Conservation (phyloP, 2,329 filamentous ascomycete species). For the Didymella exigua region DNA sequence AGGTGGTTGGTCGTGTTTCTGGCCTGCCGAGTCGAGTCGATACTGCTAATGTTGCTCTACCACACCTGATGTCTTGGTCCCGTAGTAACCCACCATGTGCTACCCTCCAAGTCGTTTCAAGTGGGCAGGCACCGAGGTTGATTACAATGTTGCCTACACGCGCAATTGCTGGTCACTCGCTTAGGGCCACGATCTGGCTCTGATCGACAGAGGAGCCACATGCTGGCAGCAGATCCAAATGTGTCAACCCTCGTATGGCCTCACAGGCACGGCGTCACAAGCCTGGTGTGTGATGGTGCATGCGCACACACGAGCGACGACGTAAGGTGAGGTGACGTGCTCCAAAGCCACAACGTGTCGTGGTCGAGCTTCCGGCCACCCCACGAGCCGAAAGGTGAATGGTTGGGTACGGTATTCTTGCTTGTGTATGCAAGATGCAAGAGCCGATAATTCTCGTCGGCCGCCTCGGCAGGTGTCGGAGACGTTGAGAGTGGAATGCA, state of each 20-base stretch:
- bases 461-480: slow-evolving; percentile 8
- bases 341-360: slow-evolving; percentile 7
- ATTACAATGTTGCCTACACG: background rate
- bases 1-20: slow-evolving; percentile 11
- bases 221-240: slow-evolving; percentile 12
- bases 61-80: slow-evolving; percentile 69
- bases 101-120: slow-evolving; percentile 84
- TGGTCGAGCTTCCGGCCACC: slow-evolving; percentile 5
- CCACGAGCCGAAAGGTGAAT: slow-evolving; percentile 6
- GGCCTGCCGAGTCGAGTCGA: background rate
- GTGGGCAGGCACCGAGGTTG: slow-evolving; percentile 51
- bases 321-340: slow-evolving; percentile 8
- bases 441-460: slow-evolving; percentile 1
- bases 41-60: slow-evolving; percentile 77
- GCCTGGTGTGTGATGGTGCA: background rate
- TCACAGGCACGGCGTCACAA: slow-evolving; percentile 2
- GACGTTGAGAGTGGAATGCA: slow-evolving; percentile 7
- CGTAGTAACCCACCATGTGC: slow-evolving; percentile 6
- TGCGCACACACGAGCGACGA: background rate
- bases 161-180: background rate
- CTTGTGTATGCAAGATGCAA: slow-evolving; percentile 10
- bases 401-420: slow-evolving; percentile 2
- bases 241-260: background rate
- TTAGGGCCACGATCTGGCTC: background rate
- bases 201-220: slow-evolving; percentile 7